Evolutionary conservation across 176 grass and related monocot genomes (phyloP), one percentile per base, ranked within the genome.

Genomic region (Metroxylon sagu): DNA sequence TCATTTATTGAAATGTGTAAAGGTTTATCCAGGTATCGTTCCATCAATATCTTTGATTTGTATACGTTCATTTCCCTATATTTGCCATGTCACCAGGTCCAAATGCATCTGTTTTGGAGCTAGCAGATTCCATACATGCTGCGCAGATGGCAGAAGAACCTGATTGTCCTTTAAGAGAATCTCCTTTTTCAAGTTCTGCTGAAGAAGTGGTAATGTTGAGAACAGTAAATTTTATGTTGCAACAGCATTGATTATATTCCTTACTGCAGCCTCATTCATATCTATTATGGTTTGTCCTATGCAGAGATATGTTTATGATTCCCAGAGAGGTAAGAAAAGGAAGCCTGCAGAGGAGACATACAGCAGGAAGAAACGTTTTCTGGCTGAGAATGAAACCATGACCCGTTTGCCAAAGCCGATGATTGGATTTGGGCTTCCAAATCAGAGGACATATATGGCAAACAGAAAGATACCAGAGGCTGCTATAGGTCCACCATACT

Each of bases 101-200:
- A 18, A 73, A 97, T 65, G 81, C 80, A 59, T 31, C 78, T 31
- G 63, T 97, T 28, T 6, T 27, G 18, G 81, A 82, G 52, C 57
- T 97, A 52, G 76, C 62, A 18, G 92, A 91, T 80, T 82, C 78
- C 0, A 88, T 97, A 18, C 84, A 75, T 76, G 92, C 87, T 73
- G 85, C 83, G 74, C 68, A 87, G 66, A 61, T 63, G n/a, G 76
- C 80, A 43, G 71, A 74, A 54, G 23, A 61, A 61, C 35, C 15
- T 67, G 54, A 70, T 64, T 60, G 17, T 27, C 53, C 52, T 17
- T 62, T 49, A 2, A 53, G 52, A 16, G 74, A 59, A 51, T 71
- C 54, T 29, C n/a, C 55, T 29, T 1, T 35, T 61, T 58, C 54
- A 17, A 71, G 43, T 18, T 31, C 54, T 26, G 14, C 76, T n/a